Base-by-base conservation (phyloP, 257 asterid species). In the Solanum chiquidenum region DNA sequence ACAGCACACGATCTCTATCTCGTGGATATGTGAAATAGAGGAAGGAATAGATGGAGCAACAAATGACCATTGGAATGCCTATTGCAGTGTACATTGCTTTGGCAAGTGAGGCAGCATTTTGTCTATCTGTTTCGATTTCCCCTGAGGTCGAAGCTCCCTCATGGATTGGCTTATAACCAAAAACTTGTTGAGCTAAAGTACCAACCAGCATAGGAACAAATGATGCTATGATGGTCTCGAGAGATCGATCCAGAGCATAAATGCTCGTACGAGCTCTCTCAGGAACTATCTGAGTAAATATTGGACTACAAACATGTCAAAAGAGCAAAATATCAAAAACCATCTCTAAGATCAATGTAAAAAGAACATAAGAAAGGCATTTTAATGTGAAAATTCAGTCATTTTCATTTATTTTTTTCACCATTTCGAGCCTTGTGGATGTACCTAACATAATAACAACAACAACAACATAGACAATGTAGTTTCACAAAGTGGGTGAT, bases 151-250 rank as follows among this genome's bases (percentile, higher is more conserved):
- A 9, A 23, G 76, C 11, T 66, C 87, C 87, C 38, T 87, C 76
- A 44, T 92, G 91, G 46, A 89, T 66, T 31, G 97, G 98, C 76
- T 92, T 94, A 38, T 89, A 96, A 80, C 96, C 97, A 6, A 91
- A 96, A 37, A 93, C 92, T 4, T 90, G 91, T 88, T 96, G 97
- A 68, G 98, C 91, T 84, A 96, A 83, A 44, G 93, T 76, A 64
- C 98, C 98, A 8, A 96, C 98, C 16, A 95, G 86, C 0, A 96
- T 95, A 7, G 99, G 98, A 52, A 97, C 98, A 84, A 96, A 95
- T 14, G 99, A 95, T 29, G 98, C 89, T 66, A 95, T 90, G 23
- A 95, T 91, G 73, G 98, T 93, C 91, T 96, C 98, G 9, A 88
- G 55, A 29, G 85, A 83, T 46, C 85, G 69, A 25, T 88, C 89